These are phyloP conservation scores for Lasiosphaeria hispida DNA, from an alignment of 495 filamentous ascomycete species.

Conservation along the genomic window DNA sequence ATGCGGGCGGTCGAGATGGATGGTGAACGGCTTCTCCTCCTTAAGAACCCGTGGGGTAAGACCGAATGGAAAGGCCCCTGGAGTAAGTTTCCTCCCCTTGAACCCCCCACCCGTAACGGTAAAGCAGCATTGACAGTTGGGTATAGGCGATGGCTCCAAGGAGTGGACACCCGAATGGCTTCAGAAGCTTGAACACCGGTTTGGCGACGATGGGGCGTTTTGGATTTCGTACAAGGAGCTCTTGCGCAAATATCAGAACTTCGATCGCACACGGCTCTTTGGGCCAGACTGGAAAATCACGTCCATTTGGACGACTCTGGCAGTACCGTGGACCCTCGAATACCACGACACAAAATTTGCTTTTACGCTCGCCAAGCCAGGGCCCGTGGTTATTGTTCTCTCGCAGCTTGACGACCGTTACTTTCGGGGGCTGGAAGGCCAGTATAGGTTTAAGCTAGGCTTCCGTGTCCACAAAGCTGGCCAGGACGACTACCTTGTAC, in stretches of 20 bases:
- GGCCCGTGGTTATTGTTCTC: conserved; percentile 75
- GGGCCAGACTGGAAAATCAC: conserved; percentile 78
- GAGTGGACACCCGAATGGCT: conserved; percentile 93
- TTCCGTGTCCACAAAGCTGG: conserved; percentile 81
- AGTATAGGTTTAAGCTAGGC: conserved; percentile 72
- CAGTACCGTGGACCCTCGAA: conserved; percentile 80
- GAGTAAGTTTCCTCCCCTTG: conserved; percentile 41
- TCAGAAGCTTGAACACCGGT: conserved; percentile 70
- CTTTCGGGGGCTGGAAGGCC: conserved; percentile 77
- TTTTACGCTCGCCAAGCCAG: conserved; percentile 62
- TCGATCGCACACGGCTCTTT: conserved; percentile 88
- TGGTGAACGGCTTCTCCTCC: conserved; percentile 67
- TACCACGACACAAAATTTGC: conserved; percentile 83
- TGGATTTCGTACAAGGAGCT: conserved; percentile 77
- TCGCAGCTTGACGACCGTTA: conserved; percentile 84
- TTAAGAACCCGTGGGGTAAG: conserved; percentile 88
- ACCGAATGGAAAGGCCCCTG: conserved; percentile 81
- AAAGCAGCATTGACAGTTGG: conserved; percentile 4
- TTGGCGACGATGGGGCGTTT: conserved; percentile 82
- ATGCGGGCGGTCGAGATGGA: conserved; percentile 78
- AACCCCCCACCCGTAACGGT: not conserved
- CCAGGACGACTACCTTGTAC: conserved; percentile 81
- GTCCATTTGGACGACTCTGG: conserved; percentile 79
- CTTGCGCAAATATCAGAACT: conserved; percentile 74
- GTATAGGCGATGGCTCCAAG: conserved; percentile 67